Percentiles rank a stretch among this genome's conserved stretches.
These are phyloP conservation scores for Sporothrix protearum DNA, from an alignment of 2,329 filamentous ascomycete species.

Conservation along the genomic window DNA sequence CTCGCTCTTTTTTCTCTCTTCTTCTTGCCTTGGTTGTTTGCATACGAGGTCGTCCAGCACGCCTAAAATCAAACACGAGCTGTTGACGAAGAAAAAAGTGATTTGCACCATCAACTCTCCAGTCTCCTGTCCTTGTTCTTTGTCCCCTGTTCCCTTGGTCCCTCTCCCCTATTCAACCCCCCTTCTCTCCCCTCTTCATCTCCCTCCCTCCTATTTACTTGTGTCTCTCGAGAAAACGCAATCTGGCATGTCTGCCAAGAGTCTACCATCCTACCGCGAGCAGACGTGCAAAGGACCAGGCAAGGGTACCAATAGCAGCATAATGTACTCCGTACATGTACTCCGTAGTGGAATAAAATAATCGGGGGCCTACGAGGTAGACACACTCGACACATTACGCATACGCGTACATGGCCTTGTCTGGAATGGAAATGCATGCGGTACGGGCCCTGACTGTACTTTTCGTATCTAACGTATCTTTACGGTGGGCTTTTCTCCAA, in stretches of 20 bases:
- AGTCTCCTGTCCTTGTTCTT: not conserved
- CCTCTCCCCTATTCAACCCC: not conserved
- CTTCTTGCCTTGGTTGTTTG: not conserved
- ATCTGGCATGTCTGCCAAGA: not conserved
- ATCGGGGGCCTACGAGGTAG: no score
- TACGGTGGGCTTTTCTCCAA: not conserved
- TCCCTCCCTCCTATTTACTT: not conserved
- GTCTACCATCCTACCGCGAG: not conserved
- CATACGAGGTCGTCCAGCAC: not conserved
- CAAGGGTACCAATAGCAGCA: not conserved
- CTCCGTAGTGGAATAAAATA: not conserved
- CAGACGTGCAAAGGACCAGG: not conserved
- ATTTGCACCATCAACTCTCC: not conserved
- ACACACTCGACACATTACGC: not conserved
- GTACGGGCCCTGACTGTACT: not conserved
- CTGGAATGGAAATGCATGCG: not conserved
- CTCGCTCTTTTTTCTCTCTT: not conserved
- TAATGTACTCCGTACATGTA: no score
- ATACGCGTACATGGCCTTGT: no score
- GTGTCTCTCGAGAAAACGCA: not conserved
- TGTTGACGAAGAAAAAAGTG: not conserved
- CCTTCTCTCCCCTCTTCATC: not conserved
- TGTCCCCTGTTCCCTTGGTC: no score
- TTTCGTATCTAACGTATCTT: no score
- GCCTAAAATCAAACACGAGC: not conserved